These are phyloP conservation scores for Daldinia sp. DNA, from an alignment of 2,329 filamentous ascomycete species.

Conservation along the genomic window DNA sequence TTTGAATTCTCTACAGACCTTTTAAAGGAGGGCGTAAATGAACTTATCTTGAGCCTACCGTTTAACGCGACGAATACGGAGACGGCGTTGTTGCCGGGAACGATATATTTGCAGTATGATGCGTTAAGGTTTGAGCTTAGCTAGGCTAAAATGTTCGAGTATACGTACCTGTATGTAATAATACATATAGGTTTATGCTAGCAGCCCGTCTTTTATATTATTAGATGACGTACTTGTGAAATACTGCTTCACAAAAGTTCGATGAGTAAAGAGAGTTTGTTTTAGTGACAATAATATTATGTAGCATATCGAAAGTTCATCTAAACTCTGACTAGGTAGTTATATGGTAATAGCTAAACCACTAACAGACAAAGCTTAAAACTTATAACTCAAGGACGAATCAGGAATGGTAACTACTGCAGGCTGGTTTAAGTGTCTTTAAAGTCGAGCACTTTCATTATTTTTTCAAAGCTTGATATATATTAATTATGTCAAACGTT, in stretches of 20 bases:
- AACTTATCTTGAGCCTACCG: conserved; percentile 67
- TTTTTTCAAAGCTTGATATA: too few species aligned
- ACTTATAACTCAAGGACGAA: too few species aligned
- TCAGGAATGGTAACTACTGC: too few species aligned
- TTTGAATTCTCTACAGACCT: conserved; percentile 64
- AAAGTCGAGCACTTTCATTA: too few species aligned
- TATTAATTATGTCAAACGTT: neutral
- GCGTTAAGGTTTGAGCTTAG: conserved; percentile 68
- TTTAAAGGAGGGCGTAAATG: conserved; percentile 64
- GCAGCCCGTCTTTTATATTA: neutral
- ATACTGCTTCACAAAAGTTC: neutral
- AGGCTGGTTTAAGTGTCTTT: too few species aligned
- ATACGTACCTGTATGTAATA: too few species aligned
- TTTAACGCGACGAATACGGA: conserved; percentile 69
- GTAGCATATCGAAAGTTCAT: too few species aligned
- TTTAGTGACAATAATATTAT: too few species aligned
- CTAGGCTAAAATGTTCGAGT: conserved; percentile 7
- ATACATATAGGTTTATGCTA: neutral
- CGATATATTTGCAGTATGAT: conserved; percentile 73
- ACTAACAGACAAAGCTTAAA: too few species aligned
- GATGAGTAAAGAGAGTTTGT: too few species aligned
- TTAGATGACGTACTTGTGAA: neutral
- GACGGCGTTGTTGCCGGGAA: conserved; percentile 64
- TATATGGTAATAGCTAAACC: too few species aligned
- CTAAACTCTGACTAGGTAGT: too few species aligned